Base-by-base conservation (phyloP, 257 asterid species). In the Agastache rugosa region DNA sequence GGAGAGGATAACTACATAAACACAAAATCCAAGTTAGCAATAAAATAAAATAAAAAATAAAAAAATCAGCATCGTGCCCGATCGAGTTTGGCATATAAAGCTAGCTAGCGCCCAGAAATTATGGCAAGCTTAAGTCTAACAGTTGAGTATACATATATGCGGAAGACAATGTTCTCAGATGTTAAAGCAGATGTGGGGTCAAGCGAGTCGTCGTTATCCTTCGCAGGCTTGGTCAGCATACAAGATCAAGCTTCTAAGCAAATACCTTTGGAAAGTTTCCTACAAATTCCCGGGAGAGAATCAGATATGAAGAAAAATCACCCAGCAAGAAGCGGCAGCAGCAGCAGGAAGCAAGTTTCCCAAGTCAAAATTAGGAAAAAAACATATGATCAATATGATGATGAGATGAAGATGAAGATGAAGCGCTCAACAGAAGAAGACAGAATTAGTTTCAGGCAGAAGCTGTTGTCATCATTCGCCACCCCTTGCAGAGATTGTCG, bases 171-270 rank as follows among this genome's bases (percentile, higher is more conserved):
- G 79, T 67, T 64, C n/a, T 50, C 54, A 0, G 78, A 78, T 68
- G 82, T 67, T 23, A 75, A 75, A 3, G 81, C 75, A 15, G 92
- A 88, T 76, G 47, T 63, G 25, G 45, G 84, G 63, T 88, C 94
- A 0, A 73, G 66, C 10, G 85, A 84, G 51, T 88, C 94, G 51
- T 88, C 94, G 0, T 87, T 88, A 78, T 86, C 92, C 73, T 90
- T 88, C 29, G 59, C 88, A 25, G 76, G 86, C 78, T 81, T 86
- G 1, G 82, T 86, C 39, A 79, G 85, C 63, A 63, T 62, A 31
- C 88, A 82, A 60, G 81, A 86, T n/a, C 77, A 72, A 67, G 72
- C 14, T 31, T 69, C 75, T 31, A 77, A 75, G 56, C 69, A 69
- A 34, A 47, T 61, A 17, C 58, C 71, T 17, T 63, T 78, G 62